phyloP scores from a whole-genome alignment of 208 protist species.

The Crithidia sp. region DNA sequence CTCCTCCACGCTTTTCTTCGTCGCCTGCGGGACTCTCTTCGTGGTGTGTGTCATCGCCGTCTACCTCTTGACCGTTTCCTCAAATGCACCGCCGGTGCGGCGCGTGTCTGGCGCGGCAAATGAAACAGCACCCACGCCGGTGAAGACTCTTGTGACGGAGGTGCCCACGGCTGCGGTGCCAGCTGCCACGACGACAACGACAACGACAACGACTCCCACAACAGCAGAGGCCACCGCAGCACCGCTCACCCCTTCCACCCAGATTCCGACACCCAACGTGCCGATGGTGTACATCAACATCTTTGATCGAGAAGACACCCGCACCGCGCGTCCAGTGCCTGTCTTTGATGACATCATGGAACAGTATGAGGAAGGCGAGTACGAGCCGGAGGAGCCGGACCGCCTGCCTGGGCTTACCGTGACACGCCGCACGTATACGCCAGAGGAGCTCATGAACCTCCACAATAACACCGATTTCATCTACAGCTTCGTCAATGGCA shows the following conservation, averaged over 20 bases:
- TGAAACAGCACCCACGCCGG: no score
- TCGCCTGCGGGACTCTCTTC: not conserved
- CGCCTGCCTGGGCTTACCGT: slow-evolving; percentile 36
- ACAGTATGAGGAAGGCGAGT: slow-evolving; percentile 25
- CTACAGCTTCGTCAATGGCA: slow-evolving; percentile 97
- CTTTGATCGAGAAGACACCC: not conserved
- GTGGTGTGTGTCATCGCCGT: not conserved
- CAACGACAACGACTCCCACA: not conserved
- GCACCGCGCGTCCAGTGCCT: not conserved
- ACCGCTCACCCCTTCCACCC: not conserved
- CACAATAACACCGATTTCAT: slow-evolving; percentile 86
- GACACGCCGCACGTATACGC: slow-evolving; percentile 35
- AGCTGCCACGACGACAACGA: not conserved
- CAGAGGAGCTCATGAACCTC: slow-evolving; percentile 30
- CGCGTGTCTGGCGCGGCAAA: no score
- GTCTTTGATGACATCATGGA: not conserved
- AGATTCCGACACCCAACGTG: not conserved
- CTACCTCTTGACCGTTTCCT: not conserved
- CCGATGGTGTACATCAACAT: not conserved
- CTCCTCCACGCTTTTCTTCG: not conserved
- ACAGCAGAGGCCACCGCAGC: not conserved
- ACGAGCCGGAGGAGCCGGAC: slow-evolving; percentile 34
- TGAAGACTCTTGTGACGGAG: no score
- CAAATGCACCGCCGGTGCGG: no score
- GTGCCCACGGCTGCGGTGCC: not conserved